A percentile compares a stretch with the other conserved stretches of the same genome.
Evolutionary conservation across 1,284 basidiomycete genomes (phyloP).

Genomic region (Irpex sp.): DNA sequence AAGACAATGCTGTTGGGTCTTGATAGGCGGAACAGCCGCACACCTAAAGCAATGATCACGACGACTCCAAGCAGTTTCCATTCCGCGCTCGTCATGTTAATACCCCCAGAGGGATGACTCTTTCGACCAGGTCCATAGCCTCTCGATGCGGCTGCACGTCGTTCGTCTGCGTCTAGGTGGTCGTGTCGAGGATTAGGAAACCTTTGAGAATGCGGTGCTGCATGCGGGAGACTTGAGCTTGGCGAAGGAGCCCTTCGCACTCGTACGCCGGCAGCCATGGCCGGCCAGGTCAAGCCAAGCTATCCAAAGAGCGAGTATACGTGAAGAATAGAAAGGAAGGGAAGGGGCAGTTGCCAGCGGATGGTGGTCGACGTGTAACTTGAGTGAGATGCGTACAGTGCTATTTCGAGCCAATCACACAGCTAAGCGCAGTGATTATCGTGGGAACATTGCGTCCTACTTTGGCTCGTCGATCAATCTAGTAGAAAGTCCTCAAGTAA

Average conservation of each 20-base stretch:
- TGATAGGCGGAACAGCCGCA: constrained; percentile 78
- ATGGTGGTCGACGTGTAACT: constrained; percentile 16
- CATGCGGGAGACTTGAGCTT: constrained; percentile 41
- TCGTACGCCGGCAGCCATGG: constrained; percentile 37
- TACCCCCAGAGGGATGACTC: constrained; percentile 56
- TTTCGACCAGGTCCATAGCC: constrained; percentile 55
- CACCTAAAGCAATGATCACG: constrained; percentile 63
- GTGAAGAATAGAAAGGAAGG: constrained; percentile 4
- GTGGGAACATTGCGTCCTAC: constrained; percentile 7
- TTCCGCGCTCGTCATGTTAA: constrained; percentile 64
- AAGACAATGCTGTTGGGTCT: constrained; percentile 92
- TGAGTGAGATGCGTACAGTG: neutral
- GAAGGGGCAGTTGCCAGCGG: constrained; percentile 6
- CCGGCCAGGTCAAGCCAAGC: neutral
- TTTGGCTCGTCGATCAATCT: neutral
- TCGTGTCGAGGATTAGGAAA: constrained; percentile 61
- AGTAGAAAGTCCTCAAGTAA: neutral
- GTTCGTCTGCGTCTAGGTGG: constrained; percentile 69
- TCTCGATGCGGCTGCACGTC: constrained; percentile 63
- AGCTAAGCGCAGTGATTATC: neutral
- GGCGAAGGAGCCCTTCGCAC: constrained; percentile 66
- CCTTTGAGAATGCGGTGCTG: constrained; percentile 37
- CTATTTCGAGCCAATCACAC: neutral
- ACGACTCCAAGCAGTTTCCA: constrained; percentile 69
- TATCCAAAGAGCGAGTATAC: neutral